A percentile compares a stretch with the other conserved stretches of the same genome.
phyloP scores from a whole-genome alignment of 1,139 yeast species.

The Pichia sp. region DNA sequence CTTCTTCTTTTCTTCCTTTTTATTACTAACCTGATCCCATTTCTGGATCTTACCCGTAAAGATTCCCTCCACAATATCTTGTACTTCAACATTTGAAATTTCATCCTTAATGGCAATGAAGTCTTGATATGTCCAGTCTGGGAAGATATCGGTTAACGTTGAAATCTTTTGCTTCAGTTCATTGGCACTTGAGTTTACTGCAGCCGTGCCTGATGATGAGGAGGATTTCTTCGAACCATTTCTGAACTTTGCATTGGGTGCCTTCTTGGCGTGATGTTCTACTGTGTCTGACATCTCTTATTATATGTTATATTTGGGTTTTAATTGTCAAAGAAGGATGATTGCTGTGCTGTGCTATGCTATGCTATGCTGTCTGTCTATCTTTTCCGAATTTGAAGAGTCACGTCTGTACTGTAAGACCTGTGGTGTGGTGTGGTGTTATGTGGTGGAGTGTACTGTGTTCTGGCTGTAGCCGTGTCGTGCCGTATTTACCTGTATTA shows the following conservation, averaged over 20 bases:
- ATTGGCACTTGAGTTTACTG: slow-evolving; percentile 16
- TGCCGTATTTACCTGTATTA: too few species aligned
- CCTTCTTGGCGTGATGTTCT: slow-evolving; percentile 23
- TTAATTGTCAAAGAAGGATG: too few species aligned
- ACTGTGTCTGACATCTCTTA: slow-evolving; percentile 26
- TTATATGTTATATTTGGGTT: too few species aligned
- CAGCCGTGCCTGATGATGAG: slow-evolving; percentile 6
- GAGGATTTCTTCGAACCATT: slow-evolving; percentile 39
- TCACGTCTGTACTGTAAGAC: too few species aligned
- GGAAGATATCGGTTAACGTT: slow-evolving; percentile 77
- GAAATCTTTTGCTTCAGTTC: slow-evolving; percentile 43
- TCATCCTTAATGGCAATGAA: slow-evolving; percentile 70
- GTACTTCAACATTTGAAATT: slow-evolving; percentile 58
- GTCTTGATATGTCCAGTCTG: slow-evolving; percentile 91
- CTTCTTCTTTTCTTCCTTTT: slow-evolving; percentile 37
- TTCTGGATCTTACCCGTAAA: slow-evolving; percentile 67
- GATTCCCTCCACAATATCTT: slow-evolving; percentile 77
- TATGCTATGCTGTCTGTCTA: too few species aligned
- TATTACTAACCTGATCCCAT: slow-evolving; percentile 52
- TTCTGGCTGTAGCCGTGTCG: too few species aligned
- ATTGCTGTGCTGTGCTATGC: too few species aligned
- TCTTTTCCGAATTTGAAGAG: too few species aligned
- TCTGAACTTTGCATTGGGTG: slow-evolving; percentile 29
- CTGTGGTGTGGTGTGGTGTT: too few species aligned
- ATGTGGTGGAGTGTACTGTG: too few species aligned